These are phyloP conservation scores for Takashimella tepidaria DNA, from an alignment of 1,284 basidiomycete genomes.

Conservation along the genomic window DNA sequence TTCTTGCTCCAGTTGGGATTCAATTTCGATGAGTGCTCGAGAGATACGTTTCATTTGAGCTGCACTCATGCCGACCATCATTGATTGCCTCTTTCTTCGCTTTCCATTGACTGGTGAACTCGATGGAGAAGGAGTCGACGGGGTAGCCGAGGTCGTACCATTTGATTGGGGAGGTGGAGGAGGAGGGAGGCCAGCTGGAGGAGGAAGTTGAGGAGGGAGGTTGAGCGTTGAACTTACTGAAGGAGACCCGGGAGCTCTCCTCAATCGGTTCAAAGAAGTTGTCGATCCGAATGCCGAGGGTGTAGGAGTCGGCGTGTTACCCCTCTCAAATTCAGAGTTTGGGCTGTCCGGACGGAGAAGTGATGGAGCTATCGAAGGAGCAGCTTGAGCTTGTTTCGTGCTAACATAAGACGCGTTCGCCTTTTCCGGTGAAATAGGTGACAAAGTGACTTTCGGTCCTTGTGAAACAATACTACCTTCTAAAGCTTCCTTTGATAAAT, in stretches of 20 bases:
- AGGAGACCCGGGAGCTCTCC: background rate
- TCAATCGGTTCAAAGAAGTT: background rate
- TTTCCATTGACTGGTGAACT: background rate
- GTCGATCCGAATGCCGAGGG: background rate
- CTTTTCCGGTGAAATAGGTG: conserved; percentile 11
- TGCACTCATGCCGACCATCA: conserved; percentile 30
- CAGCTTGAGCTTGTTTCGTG: background rate
- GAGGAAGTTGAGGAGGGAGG: background rate
- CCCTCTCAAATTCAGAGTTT: background rate
- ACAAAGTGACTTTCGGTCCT: background rate
- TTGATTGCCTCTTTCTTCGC: conserved; percentile 26
- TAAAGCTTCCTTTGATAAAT: background rate
- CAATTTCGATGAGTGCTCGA: conserved; percentile 38
- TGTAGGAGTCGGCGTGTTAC: background rate
- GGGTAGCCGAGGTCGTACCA: background rate
- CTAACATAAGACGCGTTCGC: conserved; percentile 12
- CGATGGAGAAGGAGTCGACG: background rate
- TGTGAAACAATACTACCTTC: background rate
- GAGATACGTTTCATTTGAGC: conserved; percentile 42
- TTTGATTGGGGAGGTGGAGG: background rate
- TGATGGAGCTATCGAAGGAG: too few relatives aligned
- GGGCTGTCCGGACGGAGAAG: background rate
- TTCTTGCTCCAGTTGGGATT: conserved; percentile 19
- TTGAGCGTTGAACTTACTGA: background rate
- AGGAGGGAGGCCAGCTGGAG: background rate